A percentile compares a stretch with the other conserved stretches of the same genome.
These are phyloP conservation scores for Stentor coeruleus DNA, from an alignment of 73 alveolate genomes.

Conservation along the genomic window DNA sequence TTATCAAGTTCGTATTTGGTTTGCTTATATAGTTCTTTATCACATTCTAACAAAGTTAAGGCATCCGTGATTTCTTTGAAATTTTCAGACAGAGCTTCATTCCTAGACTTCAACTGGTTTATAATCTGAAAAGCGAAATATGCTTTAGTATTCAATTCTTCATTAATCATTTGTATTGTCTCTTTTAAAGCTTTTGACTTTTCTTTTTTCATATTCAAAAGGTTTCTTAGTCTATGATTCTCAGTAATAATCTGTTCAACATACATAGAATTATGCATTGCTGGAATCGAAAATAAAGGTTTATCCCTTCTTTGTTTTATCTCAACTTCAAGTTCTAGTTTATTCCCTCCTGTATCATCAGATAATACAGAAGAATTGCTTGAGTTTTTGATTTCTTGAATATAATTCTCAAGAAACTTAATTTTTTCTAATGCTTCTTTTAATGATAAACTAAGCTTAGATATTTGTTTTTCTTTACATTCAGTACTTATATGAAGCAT, in stretches of 20 bases:
- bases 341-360: background rate
- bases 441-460: background rate
- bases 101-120: background rate
- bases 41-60: no score
- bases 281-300: background rate
- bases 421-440: background rate
- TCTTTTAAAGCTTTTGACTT: background rate
- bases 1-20: background rate
- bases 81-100: background rate
- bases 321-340: background rate
- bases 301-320: background rate
- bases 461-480: background rate
- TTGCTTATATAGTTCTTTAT: no score
- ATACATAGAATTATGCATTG: background rate
- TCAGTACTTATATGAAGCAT: background rate
- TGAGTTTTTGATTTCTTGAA: background rate
- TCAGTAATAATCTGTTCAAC: background rate
- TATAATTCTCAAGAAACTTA: background rate
- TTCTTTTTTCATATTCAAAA: no score
- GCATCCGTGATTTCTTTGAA: background rate
- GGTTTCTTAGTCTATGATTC: background rate
- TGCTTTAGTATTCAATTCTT: background rate
- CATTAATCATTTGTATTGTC: background rate
- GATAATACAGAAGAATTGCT: background rate
- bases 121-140: no score